These are phyloP conservation scores for Eleusine coracana DNA, from an alignment of 176 grass and related monocot species.

Conservation along the genomic window DNA sequence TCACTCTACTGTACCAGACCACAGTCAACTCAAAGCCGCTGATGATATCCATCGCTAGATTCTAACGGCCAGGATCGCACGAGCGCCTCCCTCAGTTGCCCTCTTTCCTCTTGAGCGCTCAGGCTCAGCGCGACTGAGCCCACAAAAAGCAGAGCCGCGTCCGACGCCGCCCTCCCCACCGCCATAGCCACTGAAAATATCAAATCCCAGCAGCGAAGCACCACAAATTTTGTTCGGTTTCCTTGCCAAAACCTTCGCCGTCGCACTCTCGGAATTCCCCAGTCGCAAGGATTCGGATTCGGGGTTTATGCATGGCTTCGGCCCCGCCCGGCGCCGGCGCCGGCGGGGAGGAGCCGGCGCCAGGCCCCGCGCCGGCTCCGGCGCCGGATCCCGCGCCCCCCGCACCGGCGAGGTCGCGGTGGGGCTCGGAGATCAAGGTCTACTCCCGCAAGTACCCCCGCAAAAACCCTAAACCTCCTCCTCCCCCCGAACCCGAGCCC, in stretches of 20 bases:
- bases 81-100: neutral
- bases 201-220: neutral
- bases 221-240: neutral
- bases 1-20: neutral
- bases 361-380: conserved; percentile 2
- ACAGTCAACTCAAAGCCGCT: neutral
- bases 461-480: conserved; percentile 64
- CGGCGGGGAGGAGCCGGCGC: conserved; percentile 29
- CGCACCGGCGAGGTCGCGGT: conserved; percentile 42
- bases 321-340: conserved; percentile 40
- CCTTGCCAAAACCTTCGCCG: neutral
- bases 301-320: conserved; percentile 75
- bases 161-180: neutral
- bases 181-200: neutral
- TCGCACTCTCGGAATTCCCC: neutral
- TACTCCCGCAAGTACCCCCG: conserved; percentile 73
- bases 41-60: neutral
- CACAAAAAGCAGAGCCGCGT: neutral
- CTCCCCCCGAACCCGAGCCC: neutral
- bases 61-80: neutral
- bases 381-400: neutral
- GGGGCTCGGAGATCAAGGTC: conserved; percentile 84
- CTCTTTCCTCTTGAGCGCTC: neutral
- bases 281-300: conserved; percentile 3
- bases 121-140: too few species aligned